Conservation (phyloP, 1,284 basidiomycete genomes). For the Apiotrichum akiyoshidainum region DNA sequence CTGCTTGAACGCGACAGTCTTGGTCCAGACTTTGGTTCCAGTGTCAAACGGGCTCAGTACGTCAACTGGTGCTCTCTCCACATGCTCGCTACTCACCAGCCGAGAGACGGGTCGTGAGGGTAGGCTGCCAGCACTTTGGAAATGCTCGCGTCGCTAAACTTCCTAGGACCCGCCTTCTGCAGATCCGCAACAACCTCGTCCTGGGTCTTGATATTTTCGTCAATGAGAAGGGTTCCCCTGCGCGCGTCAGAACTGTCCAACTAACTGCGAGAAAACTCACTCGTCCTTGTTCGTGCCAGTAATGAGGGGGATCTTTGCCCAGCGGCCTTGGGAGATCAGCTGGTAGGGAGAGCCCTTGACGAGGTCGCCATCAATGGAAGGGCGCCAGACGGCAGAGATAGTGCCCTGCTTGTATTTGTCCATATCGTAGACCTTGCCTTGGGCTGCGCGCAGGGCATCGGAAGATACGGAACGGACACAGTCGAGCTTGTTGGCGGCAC, state of each 20-base stretch:
- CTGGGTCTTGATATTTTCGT: no score
- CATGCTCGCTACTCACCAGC: slow-evolving; percentile 12
- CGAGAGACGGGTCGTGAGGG: slow-evolving; percentile 29
- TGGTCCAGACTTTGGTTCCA: slow-evolving; percentile 26
- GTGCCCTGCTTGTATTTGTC: no score
- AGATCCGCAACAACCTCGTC: no score
- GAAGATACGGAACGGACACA: no score
- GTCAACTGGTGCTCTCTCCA: no score
- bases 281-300: slow-evolving; percentile 28
- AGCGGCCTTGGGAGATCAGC: slow-evolving; percentile 19
- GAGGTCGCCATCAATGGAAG: slow-evolving; percentile 26
- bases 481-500: no score
- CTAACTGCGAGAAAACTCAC: slow-evolving; percentile 18
- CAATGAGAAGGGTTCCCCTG: no score
- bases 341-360: slow-evolving; percentile 21
- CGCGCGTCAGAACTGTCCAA: not conserved
- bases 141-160: slow-evolving; percentile 23
- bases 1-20: slow-evolving; percentile 25
- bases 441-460: no score
- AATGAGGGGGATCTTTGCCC: slow-evolving; percentile 30
- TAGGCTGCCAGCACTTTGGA: slow-evolving; percentile 25
- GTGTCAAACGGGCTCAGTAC: slow-evolving; percentile 32
- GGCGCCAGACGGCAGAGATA: slow-evolving; percentile 23
- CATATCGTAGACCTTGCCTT: no score
- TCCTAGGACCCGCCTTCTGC: no score